Base-by-base conservation (phyloP, 2,329 filamentous ascomycete genomes). In the Fonsecaea multimorphosa region DNA sequence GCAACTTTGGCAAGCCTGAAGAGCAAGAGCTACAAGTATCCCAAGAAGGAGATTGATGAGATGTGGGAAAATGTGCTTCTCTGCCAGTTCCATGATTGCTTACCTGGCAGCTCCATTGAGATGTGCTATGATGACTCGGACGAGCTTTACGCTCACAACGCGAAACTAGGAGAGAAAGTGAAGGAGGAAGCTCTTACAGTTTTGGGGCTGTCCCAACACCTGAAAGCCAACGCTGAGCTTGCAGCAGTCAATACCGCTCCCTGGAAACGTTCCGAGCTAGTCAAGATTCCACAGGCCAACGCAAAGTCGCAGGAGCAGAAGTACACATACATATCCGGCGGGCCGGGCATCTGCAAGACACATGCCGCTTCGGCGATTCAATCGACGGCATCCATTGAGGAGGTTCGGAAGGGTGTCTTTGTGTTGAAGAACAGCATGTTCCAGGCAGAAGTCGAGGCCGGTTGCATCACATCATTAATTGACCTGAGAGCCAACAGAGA, bases 81-180 rank as follows among this genome's bases (percentile, higher is more conserved):
- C 29, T 98, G 94, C 71, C 95, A 99, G 74, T 99, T 99, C 83
- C 95, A 99, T 71, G 95, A 99, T 76, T 98, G 95, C 76, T 84
- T 99, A 58, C 95, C 95, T 0, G 95, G 95, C 63, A 97, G 92
- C 75, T 91, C 88, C 36, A 98, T 99, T 72, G 93, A 96, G 77
- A 97, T 98, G 93, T 97, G 93, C 78, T 98, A 98, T 73, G 92
- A 96, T 76, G 95, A 99, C 76, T 96, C 93, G 2, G 91, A 97
- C 75, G 86, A 93, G 84, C 84, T 97, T 6, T 99, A 99, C 75
- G 90, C 86, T 1, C 83, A 92, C 71, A 87, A 97, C 1, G 97
- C 96, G 75, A 82, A 88, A 70, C 92, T 87, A 1, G 94, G 91
- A 5, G 81, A 91, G 70, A 87, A 85, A 69, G 80, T 96, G 2